Evolutionary conservation across 2,329 filamentous ascomycete genomes (phyloP).

Genomic region (Berkeleyomyces basicola): DNA sequence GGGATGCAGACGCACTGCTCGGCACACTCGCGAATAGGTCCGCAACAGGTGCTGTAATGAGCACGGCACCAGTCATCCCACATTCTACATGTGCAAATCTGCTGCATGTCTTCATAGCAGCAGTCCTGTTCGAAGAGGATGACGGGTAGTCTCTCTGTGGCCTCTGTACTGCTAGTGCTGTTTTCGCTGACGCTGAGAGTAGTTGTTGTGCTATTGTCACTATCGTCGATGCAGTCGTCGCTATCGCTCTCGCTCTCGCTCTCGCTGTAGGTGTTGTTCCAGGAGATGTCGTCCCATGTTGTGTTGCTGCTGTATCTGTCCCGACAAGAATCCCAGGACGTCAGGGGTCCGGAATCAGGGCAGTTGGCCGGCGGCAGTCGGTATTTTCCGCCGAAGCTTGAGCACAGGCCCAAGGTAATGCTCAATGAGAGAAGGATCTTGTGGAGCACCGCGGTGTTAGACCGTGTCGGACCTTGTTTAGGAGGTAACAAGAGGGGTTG

Average conservation of each 20-base stretch:
- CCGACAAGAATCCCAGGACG: not conserved
- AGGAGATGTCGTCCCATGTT: not conserved
- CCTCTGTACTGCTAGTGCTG: not conserved
- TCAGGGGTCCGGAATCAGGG: not conserved
- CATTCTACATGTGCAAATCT: conserved; percentile 5
- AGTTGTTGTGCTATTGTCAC: not conserved
- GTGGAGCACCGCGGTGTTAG: not conserved
- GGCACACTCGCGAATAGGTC: conserved; percentile 5
- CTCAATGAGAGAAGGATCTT: not conserved
- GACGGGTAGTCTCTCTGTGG: not conserved
- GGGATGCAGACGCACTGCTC: conserved; percentile 9
- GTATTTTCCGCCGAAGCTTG: not conserved
- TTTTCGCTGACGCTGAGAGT: too few species aligned
- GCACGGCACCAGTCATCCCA: conserved; percentile 7
- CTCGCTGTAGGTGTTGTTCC: not conserved
- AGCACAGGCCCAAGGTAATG: not conserved
- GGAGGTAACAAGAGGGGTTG: not conserved
- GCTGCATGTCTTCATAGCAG: conserved; percentile 3
- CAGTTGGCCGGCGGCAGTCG: not conserved
- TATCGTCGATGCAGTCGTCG: not conserved
- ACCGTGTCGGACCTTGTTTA: not conserved
- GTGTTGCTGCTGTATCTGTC: not conserved
- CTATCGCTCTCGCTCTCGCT: not conserved
- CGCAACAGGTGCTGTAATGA: conserved; percentile 7
- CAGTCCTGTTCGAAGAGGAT: conserved; percentile 3